Conservation (phyloP, 345 rosid species). For the Sapria himalayana region DNA sequence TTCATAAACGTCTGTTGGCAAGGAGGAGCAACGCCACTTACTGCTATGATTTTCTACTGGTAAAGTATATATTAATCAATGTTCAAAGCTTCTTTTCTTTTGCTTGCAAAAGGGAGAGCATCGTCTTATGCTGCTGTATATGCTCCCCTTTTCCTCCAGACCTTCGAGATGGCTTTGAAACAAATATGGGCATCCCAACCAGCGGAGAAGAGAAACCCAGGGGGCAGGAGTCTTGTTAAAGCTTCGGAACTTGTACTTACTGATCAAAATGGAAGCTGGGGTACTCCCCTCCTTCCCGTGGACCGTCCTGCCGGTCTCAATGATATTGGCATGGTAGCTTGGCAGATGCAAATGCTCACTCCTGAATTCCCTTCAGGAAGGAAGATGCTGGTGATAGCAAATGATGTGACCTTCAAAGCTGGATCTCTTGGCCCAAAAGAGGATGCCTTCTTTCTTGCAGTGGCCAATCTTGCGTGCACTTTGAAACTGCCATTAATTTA, state of each 20-base stretch:
- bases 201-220: slow-evolving; percentile 24
- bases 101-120: too few relatives aligned
- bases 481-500: slow-evolving; percentile 81
- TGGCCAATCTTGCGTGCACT: slow-evolving; percentile 79
- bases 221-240: slow-evolving; percentile 27
- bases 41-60: slow-evolving; percentile 96
- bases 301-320: slow-evolving; percentile 63
- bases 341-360: slow-evolving; percentile 78
- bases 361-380: slow-evolving; percentile 97
- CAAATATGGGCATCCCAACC: slow-evolving; percentile 56
- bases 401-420: slow-evolving; percentile 93
- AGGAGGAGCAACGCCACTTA: slow-evolving; percentile 78
- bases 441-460: slow-evolving; percentile 90
- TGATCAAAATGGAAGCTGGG: slow-evolving; percentile 38
- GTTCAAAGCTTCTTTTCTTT: too few relatives aligned
- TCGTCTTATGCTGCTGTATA: too few relatives aligned
- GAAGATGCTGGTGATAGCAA: slow-evolving; percentile 49
- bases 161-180: slow-evolving; percentile 70
- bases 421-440: slow-evolving; percentile 98
- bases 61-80: slow-evolving; percentile 14
- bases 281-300: slow-evolving; percentile 40
- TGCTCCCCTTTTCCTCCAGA: slow-evolving; percentile 45
- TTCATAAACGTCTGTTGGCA: slow-evolving; percentile 63
- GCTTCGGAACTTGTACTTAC: slow-evolving; percentile 70
- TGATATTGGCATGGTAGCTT: slow-evolving; percentile 94